These are phyloP conservation scores for Flaveria sonorensis DNA, from an alignment of 129 eudicot species.

Conservation along the genomic window DNA sequence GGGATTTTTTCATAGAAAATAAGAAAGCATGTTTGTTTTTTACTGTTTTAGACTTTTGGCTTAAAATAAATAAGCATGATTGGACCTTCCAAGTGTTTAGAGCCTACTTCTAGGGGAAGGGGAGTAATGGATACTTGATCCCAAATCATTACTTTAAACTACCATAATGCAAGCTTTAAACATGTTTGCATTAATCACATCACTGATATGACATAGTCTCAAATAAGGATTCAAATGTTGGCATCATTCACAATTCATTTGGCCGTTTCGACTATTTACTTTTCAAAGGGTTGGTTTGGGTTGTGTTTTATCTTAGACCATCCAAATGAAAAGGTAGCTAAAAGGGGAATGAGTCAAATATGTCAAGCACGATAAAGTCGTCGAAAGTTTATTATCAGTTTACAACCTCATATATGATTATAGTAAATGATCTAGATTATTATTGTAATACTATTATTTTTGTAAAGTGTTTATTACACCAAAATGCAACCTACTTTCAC, in stretches of 20 bases:
- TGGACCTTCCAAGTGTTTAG: background rate
- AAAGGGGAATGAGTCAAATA: too few relatives aligned
- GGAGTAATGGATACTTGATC: background rate
- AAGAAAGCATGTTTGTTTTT: background rate
- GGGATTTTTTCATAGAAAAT: background rate
- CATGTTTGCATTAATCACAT: background rate
- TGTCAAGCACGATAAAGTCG: too few relatives aligned
- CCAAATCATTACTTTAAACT: background rate
- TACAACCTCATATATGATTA: too few relatives aligned
- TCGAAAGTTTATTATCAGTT: too few relatives aligned
- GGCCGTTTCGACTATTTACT: too few relatives aligned
- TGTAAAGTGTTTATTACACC: too few relatives aligned
- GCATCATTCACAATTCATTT: background rate
- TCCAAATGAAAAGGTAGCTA: too few relatives aligned
- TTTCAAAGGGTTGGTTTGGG: too few relatives aligned
- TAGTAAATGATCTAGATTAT: too few relatives aligned
- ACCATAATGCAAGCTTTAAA: background rate
- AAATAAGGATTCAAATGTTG: background rate
- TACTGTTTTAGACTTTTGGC: background rate
- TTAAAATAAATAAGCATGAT: background rate
- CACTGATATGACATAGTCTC: background rate
- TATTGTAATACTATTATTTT: too few relatives aligned
- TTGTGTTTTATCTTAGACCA: too few relatives aligned
- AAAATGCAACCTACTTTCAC: too few relatives aligned
- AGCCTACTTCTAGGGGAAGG: background rate